Evolutionary conservation across 208 protist genomes (phyloP).

Genomic region (Trypanosoma grayi): DNA sequence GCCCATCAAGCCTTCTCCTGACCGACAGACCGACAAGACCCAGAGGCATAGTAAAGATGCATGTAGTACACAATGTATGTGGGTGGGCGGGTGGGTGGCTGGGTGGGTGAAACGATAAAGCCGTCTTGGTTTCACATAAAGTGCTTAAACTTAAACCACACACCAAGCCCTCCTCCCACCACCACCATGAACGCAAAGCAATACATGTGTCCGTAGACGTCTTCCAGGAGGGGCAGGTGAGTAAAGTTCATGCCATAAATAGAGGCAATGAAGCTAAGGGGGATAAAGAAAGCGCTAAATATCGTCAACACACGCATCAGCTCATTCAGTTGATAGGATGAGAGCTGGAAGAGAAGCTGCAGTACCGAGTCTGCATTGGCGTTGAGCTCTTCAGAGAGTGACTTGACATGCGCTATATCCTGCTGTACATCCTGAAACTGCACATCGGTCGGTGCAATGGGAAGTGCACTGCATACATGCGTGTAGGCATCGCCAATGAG

Average conservation of each 20-base stretch:
- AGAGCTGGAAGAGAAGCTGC: slow-evolving; percentile 77
- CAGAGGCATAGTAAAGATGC: too few species aligned
- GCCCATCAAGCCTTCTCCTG: too few species aligned
- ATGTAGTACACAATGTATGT: too few species aligned
- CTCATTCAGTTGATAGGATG: slow-evolving; percentile 86
- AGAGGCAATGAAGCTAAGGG: slow-evolving; percentile 74
- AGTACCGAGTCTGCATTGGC: slow-evolving; percentile 69
- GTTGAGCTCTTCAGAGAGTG: slow-evolving; percentile 69
- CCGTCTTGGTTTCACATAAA: slow-evolving; percentile 17
- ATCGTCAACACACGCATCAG: slow-evolving; percentile 84
- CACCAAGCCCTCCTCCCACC: slow-evolving; percentile 44
- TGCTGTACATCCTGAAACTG: slow-evolving; percentile 75
- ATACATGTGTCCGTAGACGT: slow-evolving; percentile 51
- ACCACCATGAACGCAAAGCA: slow-evolving; percentile 50
- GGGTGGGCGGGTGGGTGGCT: too few species aligned
- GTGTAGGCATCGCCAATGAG: slow-evolving; percentile 70
- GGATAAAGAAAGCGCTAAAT: slow-evolving; percentile 87
- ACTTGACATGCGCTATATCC: slow-evolving; percentile 64
- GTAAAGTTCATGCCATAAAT: slow-evolving; percentile 90
- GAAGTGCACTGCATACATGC: slow-evolving; percentile 45
- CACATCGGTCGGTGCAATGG: slow-evolving; percentile 41
- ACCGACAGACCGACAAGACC: too few species aligned
- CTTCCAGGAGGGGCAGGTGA: slow-evolving; percentile 48
- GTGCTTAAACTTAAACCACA: slow-evolving; percentile 64
- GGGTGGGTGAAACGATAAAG: too few species aligned